A percentile compares a stretch with the other conserved stretches of the same genome.
Evolutionary conservation across 805 yeast species (phyloP).

Genomic region (Wickerhamiella brachini): DNA sequence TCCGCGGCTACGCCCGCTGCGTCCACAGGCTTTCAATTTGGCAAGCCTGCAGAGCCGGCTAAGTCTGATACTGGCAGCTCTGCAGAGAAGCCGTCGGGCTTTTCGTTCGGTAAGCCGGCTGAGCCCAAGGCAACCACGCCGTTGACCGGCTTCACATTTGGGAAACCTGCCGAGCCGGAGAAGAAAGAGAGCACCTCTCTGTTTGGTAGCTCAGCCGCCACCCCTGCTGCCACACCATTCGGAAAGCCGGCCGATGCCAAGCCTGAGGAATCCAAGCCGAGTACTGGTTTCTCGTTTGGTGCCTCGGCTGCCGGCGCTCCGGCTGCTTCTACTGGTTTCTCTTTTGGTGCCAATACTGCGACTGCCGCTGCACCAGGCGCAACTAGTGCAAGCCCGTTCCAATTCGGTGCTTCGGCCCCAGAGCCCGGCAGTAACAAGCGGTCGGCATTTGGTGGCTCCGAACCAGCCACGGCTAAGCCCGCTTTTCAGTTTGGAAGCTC

Average conservation of each 20-base stretch:
- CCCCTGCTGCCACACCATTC: background rate
- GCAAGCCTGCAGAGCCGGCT: background rate
- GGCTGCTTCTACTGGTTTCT: background rate
- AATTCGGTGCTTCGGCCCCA: background rate
- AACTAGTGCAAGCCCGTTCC: background rate
- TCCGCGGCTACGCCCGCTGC: background rate
- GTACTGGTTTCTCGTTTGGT: background rate
- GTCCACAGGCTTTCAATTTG: background rate
- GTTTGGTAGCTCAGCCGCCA: background rate
- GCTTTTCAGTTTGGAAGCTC: background rate
- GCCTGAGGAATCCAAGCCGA: background rate
- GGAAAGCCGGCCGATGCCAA: background rate
- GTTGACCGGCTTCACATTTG: background rate
- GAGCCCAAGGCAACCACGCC: background rate
- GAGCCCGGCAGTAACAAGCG: background rate
- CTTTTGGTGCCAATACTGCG: background rate
- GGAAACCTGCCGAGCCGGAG: background rate
- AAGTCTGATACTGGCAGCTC: background rate
- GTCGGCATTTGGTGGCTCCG: background rate
- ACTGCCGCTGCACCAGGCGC: background rate
- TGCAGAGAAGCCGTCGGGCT: background rate
- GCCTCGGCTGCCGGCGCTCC: background rate
- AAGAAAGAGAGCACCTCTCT: background rate
- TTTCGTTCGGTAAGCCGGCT: background rate
- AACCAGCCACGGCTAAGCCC: background rate